phyloP scores from a whole-genome alignment of 2,329 filamentous ascomycete species.

The Fusarium circinatum region DNA sequence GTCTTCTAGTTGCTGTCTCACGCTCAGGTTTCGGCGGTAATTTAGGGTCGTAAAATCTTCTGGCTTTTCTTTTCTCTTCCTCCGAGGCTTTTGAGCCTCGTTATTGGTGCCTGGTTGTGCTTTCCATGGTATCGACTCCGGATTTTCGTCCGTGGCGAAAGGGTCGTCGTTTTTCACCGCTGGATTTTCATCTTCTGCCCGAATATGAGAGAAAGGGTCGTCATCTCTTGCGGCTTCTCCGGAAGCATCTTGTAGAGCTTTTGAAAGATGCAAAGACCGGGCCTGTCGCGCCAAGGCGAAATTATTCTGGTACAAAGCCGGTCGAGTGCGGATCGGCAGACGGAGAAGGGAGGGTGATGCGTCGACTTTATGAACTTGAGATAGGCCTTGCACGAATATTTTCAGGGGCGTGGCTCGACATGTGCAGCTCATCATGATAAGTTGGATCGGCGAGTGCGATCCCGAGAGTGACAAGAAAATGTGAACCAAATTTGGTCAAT shows the following conservation, averaged over 20 bases:
- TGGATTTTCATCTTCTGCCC: not conserved
- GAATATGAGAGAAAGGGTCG: not conserved
- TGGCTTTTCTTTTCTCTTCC: not conserved
- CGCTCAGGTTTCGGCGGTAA: not conserved
- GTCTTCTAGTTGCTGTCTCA: not conserved
- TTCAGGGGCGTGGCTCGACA: slow-evolving; percentile 58
- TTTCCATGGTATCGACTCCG: slow-evolving; percentile 10
- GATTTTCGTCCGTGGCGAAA: not conserved
- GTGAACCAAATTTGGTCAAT: slow-evolving; percentile 31
- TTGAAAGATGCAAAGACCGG: slow-evolving; percentile 40
- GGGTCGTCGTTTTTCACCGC: slow-evolving; percentile 8
- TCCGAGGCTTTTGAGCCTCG: not conserved
- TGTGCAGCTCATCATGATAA: slow-evolving; percentile 57
- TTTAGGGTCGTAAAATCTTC: not conserved
- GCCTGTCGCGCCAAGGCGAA: slow-evolving; percentile 33
- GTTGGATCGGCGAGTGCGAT: slow-evolving; percentile 4
- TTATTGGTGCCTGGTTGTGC: not conserved
- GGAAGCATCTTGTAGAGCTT: slow-evolving; percentile 29
- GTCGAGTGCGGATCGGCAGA: slow-evolving; percentile 20
- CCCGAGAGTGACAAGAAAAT: slow-evolving; percentile 32
- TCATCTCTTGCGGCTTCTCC: not conserved
- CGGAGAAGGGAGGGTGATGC: slow-evolving; percentile 26
- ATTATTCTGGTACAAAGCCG: slow-evolving; percentile 21
- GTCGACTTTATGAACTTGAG: slow-evolving; percentile 52
- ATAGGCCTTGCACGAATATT: slow-evolving; percentile 60